phyloP scores from a whole-genome alignment of 2,329 filamentous ascomycete genomes.

The Clonostachys byssicola region DNA sequence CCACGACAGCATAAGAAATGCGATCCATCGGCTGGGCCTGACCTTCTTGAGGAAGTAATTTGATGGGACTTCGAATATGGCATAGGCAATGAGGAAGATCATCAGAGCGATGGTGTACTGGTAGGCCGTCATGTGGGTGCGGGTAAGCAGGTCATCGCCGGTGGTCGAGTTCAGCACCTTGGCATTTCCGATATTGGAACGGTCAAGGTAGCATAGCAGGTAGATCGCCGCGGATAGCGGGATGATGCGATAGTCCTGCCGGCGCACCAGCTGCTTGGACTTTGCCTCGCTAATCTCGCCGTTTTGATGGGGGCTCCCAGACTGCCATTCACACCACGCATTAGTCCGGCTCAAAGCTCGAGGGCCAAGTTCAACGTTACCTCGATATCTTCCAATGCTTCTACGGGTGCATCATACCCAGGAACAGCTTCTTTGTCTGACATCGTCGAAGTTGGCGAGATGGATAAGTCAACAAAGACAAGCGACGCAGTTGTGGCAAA shows the following conservation, averaged over 20 bases:
- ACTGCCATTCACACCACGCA: too few species aligned
- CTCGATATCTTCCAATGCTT: too few species aligned
- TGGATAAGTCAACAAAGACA: too few species aligned
- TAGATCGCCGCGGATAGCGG: constrained; percentile 50
- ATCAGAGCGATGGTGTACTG: constrained; percentile 57
- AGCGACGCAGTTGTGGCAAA: too few species aligned
- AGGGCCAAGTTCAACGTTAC: too few species aligned
- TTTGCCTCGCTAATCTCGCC: too few species aligned
- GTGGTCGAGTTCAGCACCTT: constrained; percentile 60
- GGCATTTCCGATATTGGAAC: constrained; percentile 65
- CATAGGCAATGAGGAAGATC: constrained; percentile 58
- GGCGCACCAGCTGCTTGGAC: constrained; percentile 15
- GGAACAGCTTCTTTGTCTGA: too few species aligned
- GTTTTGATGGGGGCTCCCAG: too few species aligned
- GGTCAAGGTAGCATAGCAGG: constrained; percentile 52
- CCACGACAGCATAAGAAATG: constrained; percentile 64
- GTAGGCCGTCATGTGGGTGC: constrained; percentile 56
- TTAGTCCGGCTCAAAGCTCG: too few species aligned
- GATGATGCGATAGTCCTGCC: constrained; percentile 47
- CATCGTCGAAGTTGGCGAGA: too few species aligned
- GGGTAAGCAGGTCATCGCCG: constrained; percentile 56
- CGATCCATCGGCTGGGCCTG: constrained; percentile 58
- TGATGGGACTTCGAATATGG: constrained; percentile 59
- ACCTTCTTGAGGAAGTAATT: constrained; percentile 64
- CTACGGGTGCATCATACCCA: too few species aligned